Percentiles rank a stretch among this genome's conserved stretches.
phyloP scores from a whole-genome alignment of 2,329 filamentous ascomycete species.

The Colletotrichum sp. region DNA sequence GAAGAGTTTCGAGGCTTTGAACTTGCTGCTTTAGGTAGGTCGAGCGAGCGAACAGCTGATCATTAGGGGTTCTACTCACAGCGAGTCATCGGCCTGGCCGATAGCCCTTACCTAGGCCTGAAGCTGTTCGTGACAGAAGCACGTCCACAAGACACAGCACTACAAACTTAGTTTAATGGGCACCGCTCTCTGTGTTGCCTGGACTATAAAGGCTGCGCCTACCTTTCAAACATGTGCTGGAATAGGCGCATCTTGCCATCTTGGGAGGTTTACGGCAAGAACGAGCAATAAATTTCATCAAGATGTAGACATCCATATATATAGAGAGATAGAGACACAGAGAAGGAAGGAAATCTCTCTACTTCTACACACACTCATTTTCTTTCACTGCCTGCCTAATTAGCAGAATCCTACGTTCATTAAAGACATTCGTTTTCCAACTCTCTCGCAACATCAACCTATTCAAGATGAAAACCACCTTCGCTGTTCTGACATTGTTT shows the following conservation, averaged over 20 bases:
- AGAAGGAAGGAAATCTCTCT: fast-evolving
- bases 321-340: background rate
- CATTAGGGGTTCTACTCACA: background rate
- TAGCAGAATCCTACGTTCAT: background rate
- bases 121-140: background rate
- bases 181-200: background rate
- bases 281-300: no score
- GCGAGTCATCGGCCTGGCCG: background rate
- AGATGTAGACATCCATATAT: background rate
- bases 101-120: background rate
- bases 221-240: background rate
- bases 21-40: background rate
- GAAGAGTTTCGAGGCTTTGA: background rate
- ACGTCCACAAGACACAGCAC: background rate
- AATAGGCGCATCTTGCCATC: background rate
- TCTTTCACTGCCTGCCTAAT: background rate
- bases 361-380: background rate
- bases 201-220: background rate
- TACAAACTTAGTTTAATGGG: background rate
- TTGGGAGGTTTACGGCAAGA: no score
- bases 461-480: background rate
- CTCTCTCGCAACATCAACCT: background rate
- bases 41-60: fast-evolving
- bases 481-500: background rate
- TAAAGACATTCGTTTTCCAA: background rate